Percentiles rank a stretch among this genome's conserved stretches.
phyloP scores from a whole-genome alignment of 192 early-diverging fungal species.

The Paraglomus brasilianum region DNA sequence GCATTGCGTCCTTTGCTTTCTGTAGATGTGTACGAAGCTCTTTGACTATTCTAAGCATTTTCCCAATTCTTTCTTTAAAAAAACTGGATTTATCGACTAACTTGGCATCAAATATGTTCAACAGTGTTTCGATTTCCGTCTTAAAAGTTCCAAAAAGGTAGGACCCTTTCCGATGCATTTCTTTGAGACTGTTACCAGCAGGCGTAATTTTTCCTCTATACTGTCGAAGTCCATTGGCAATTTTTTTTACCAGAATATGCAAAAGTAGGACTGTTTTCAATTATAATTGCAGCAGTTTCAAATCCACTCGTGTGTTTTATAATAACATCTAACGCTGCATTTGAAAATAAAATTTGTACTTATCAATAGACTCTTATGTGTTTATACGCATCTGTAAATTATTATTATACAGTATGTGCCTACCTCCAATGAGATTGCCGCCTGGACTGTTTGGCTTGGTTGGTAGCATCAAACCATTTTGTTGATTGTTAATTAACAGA shows the following conservation, averaged over 20 bases:
- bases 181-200: neutral
- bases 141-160: conserved; percentile 10
- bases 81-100: neutral
- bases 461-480: too few species aligned
- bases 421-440: too few species aligned
- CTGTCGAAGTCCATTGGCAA: neutral
- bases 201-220: conserved; percentile 1
- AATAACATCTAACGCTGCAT: neutral
- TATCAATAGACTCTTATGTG: too few species aligned
- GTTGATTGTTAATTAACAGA: too few species aligned
- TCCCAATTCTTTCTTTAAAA: conserved; percentile 7
- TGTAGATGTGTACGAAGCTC: conserved; percentile 4
- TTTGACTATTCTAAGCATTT: conserved; percentile 1
- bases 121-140: conserved; percentile 11
- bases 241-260: neutral
- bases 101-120: neutral
- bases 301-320: conserved; percentile 3
- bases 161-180: conserved; percentile 26
- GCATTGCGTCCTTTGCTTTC: neutral
- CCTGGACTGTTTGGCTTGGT: too few species aligned
- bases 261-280: conserved; percentile 15
- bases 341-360: too few species aligned
- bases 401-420: too few species aligned
- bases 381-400: too few species aligned
- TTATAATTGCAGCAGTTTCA: neutral